Base-by-base conservation (phyloP, 495 filamentous ascomycete genomes). In the Penicillium longicatenatum region DNA sequence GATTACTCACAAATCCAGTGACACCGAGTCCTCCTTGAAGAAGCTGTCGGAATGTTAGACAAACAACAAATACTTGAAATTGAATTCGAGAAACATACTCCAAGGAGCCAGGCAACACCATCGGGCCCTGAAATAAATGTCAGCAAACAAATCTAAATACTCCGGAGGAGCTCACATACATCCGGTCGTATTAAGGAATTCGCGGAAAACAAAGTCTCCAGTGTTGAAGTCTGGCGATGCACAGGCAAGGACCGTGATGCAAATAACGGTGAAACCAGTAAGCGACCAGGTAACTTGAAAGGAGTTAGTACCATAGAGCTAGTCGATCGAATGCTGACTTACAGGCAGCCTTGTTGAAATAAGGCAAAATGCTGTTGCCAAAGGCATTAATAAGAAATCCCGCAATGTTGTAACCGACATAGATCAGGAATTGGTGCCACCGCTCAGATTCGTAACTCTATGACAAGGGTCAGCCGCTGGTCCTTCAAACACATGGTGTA, bases 381-480 rank as follows among this genome's bases (percentile, higher is more conserved):
- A 90, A 85, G 3, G 83, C 81, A 61, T 93, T 93, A 68, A 91
- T 76, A 14, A 84, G 37, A 41, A 90, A 86, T 1, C 82, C 84
- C 10, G 79, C 68, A 19, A 89, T 48, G 46, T 84, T 88, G 62
- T 86, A 88, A 2, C 61, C 85, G 52, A 89, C 78, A 66, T 91
- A 91, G 24, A 91, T 83, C 17, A 90, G 69, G 65, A 93, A 89
- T 60, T 89, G 86, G 63, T 92, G 89, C 87, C 87, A 90, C 16
- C 81, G 62, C 58, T 88, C 59, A 10, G 82, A 59, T 17, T 70
- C 67, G 63, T 86, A 91, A 21, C 55, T 42, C 75, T 73, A 47
- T 5, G 31, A 29, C 29, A 68, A 8, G n/a, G 6, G 17, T 45
- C 22, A 63, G 46, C 54, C 14, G 9, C 4, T 7, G 37, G 1